Evolutionary conservation across 257 asterid species (phyloP).

Genomic region (Ehretia macrophylla): DNA sequence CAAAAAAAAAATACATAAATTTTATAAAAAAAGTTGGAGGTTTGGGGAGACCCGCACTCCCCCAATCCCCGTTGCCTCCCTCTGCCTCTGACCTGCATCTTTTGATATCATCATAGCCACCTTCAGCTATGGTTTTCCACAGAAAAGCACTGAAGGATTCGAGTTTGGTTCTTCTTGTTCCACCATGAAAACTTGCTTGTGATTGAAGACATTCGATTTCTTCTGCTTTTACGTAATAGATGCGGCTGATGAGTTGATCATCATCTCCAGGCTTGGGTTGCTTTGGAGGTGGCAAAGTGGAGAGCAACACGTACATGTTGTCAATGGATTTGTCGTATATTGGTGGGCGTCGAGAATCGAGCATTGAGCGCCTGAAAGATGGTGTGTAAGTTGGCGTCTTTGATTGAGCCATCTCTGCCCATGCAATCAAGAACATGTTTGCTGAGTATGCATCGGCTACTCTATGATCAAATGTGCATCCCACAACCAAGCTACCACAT

Average conservation of each 20-base stretch:
- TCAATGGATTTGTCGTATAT: constrained; percentile 29
- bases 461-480: constrained; percentile 62
- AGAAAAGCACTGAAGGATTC: constrained; percentile 52
- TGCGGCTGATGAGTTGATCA: constrained; percentile 30
- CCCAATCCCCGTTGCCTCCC: too few species aligned
- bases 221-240: constrained; percentile 33
- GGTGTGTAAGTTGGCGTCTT: constrained; percentile 28
- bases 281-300: constrained; percentile 22
- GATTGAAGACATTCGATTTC: constrained; percentile 41
- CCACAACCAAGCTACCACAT: constrained; percentile 56
- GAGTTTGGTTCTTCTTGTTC: constrained; percentile 31
- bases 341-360: constrained; percentile 45
- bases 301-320: constrained; percentile 28
- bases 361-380: constrained; percentile 44
- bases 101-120: constrained; percentile 14
- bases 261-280: not conserved
- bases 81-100: too few species aligned
- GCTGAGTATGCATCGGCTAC: constrained; percentile 53
- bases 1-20: too few species aligned
- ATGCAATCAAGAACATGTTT: constrained; percentile 49
- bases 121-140: constrained; percentile 43
- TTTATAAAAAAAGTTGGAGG: too few species aligned
- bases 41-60: too few species aligned
- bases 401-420: constrained; percentile 44
- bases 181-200: constrained; percentile 25